Percentiles rank a stretch among this genome's conserved stretches.
Evolutionary conservation across 176 grass and related monocot genomes (phyloP).

Genomic region (Carex myosuroides): DNA sequence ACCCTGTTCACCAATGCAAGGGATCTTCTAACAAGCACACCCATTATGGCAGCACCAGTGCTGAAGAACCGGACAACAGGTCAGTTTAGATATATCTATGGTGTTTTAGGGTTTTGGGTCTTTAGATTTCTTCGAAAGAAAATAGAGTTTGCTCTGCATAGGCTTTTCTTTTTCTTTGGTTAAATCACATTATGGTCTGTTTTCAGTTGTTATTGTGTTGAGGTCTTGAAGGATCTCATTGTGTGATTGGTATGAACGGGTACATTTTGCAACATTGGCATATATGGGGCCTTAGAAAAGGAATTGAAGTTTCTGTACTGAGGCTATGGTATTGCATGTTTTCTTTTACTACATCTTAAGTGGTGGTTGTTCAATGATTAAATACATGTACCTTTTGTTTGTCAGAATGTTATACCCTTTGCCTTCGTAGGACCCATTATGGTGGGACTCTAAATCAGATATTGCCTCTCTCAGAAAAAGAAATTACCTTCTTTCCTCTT

Average conservation of each 20-base stretch:
- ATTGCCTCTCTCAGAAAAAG: neutral
- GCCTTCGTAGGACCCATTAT: neutral
- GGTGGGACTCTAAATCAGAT: neutral
- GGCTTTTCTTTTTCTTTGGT: neutral
- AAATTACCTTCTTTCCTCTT: neutral
- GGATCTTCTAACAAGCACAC: constrained; percentile 75
- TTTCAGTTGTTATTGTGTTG: neutral
- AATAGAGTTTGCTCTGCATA: neutral
- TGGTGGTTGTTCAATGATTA: constrained; percentile 5
- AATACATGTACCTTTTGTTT: neutral
- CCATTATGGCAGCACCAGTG: constrained; percentile 20
- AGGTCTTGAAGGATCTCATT: neutral
- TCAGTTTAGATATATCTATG: neutral
- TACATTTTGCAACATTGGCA: neutral
- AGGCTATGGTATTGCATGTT: constrained; percentile 9
- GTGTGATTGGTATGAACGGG: neutral
- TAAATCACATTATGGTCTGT: neutral
- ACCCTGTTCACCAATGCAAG: constrained; percentile 60
- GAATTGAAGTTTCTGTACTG: constrained; percentile 13
- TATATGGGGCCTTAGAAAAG: neutral
- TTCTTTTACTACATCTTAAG: neutral
- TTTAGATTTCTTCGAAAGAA: neutral
- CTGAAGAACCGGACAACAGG: neutral
- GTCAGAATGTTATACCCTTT: neutral
- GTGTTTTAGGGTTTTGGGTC: neutral